phyloP scores from a whole-genome alignment of 352 stramenopile genomes.

The Globisporangium parvum region DNA sequence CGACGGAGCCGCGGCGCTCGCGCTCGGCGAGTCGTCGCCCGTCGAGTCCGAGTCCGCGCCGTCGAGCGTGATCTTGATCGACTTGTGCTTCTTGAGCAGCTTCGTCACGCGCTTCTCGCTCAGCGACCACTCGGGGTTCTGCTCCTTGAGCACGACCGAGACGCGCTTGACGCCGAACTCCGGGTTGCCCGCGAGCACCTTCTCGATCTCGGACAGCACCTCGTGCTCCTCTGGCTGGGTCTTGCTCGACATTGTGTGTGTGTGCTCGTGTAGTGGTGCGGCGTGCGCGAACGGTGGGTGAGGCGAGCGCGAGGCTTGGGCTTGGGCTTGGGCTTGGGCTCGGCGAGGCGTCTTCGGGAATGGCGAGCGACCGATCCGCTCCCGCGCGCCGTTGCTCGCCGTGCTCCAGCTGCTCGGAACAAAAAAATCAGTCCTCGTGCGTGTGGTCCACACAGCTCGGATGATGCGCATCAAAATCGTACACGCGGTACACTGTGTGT shows the following conservation, averaged over 20 bases:
- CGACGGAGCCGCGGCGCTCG: slow-evolving; percentile 19
- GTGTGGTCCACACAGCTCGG: neutral
- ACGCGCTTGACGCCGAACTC: slow-evolving; percentile 73
- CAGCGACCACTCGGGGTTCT: slow-evolving; percentile 63
- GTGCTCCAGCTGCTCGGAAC: too few species aligned
- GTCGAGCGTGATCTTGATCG: slow-evolving; percentile 29
- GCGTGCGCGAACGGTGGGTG: neutral
- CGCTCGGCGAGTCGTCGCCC: slow-evolving; percentile 5
- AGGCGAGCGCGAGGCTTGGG: neutral
- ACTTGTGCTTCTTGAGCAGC: slow-evolving; percentile 67
- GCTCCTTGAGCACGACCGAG: slow-evolving; percentile 44
- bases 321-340: slow-evolving; percentile 1
- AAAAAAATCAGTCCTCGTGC: slow-evolving; percentile 1
- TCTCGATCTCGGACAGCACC: slow-evolving; percentile 49
- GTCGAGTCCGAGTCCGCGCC: slow-evolving; percentile 14
- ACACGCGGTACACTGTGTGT: neutral
- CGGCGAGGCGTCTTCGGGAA: slow-evolving; percentile 6
- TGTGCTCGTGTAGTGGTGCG: neutral
- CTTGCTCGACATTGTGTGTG: slow-evolving; percentile 39
- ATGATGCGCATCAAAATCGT: slow-evolving; percentile 1
- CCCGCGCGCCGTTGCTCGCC: too few species aligned
- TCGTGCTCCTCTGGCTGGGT: slow-evolving; percentile 57
- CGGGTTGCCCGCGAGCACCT: slow-evolving; percentile 48
- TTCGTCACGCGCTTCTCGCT: slow-evolving; percentile 75
- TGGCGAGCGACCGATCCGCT: neutral